Base-by-base conservation (phyloP, 495 filamentous ascomycete genomes). In the Daldinia concentrica region DNA sequence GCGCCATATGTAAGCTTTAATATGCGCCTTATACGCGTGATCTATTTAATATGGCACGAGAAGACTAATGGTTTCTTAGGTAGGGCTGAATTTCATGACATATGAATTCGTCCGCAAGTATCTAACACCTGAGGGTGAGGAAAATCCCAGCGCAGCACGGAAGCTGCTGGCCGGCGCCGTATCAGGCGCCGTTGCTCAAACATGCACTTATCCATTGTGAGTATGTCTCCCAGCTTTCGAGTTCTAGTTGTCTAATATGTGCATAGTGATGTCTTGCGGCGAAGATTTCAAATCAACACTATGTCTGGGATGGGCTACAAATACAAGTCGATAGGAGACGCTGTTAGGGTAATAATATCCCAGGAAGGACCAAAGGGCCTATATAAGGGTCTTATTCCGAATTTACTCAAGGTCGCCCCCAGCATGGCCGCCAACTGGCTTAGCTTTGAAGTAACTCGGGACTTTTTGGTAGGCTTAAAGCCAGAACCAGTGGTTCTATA, bases 351-450 rank as follows among this genome's bases (percentile, higher is more conserved):
- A 24, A 99, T 98, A 73, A 77, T 97, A 60, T 79, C 86, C 12
- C 86, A 94, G 69, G 95, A 99, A 80, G 84, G 84, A 4, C 27
- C 82, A 12, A 81, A 77, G 27, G 94, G 94, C 29, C 76, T 98
- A 24, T 98, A 97, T 81, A 98, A 97, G 78, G 94, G 94, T 15
- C 91, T 98, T 69, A 87, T 94, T 19, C 96, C 95, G 3, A 99
- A 99, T 75, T 85, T 98, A 4, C 86, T 98, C 48, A 99, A 99
- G 80, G 95, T 99, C 15, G 95, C 95, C 6, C 95, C 95, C 6
- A 98, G 95, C 75, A 99, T 99, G 94, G 95, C 96, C 26, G 95
- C 93, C 72, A 97, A 92, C 79, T 99, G 96, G 93, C 86, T 97
- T 26, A 98, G 95, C 82, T 99, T 94, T 77, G 95, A 99, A 81